Evolutionary conservation across 2,329 filamentous ascomycete species (phyloP).

Genomic region (Venturiaceae sp.): DNA sequence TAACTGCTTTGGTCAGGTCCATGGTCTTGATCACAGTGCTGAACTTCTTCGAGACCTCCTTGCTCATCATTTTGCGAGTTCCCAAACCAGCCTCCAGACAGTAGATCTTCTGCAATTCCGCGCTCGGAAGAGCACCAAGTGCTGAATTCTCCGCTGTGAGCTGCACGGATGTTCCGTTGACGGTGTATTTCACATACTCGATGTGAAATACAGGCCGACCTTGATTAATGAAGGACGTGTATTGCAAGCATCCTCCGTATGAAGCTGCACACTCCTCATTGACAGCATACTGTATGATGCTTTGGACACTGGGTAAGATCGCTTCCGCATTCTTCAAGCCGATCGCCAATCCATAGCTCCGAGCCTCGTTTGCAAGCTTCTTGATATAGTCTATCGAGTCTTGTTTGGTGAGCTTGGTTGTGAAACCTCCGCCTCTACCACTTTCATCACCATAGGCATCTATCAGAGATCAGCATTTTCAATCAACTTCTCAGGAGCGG

Average conservation of each 20-base stretch:
- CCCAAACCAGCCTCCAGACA: neutral
- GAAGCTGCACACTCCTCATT: slow-evolving; percentile 21
- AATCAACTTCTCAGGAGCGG: neutral
- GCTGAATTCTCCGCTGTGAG: neutral
- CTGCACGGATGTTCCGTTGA: neutral
- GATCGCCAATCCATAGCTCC: slow-evolving; percentile 16
- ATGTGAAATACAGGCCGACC: slow-evolving; percentile 23
- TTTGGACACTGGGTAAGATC: slow-evolving; percentile 15
- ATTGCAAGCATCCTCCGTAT: slow-evolving; percentile 16
- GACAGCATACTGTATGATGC: slow-evolving; percentile 20
- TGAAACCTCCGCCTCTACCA: slow-evolving; percentile 51
- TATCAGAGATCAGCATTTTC: slow-evolving; percentile 15
- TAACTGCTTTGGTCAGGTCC: neutral
- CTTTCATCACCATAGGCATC: slow-evolving; percentile 12
- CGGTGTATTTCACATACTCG: slow-evolving; percentile 17
- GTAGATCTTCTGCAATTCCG: neutral
- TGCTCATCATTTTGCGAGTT: neutral
- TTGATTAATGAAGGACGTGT: slow-evolving; percentile 17
- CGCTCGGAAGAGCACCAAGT: neutral
- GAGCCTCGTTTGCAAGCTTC: slow-evolving; percentile 17
- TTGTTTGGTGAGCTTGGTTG: slow-evolving; percentile 11
- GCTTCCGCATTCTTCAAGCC: slow-evolving; percentile 22
- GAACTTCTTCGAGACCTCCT: neutral
- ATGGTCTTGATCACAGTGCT: slow-evolving; percentile 2
- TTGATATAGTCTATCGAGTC: slow-evolving; percentile 19